Evolutionary conservation across 148 eudicot species (phyloP).

Genomic region (Beta vulgaris): DNA sequence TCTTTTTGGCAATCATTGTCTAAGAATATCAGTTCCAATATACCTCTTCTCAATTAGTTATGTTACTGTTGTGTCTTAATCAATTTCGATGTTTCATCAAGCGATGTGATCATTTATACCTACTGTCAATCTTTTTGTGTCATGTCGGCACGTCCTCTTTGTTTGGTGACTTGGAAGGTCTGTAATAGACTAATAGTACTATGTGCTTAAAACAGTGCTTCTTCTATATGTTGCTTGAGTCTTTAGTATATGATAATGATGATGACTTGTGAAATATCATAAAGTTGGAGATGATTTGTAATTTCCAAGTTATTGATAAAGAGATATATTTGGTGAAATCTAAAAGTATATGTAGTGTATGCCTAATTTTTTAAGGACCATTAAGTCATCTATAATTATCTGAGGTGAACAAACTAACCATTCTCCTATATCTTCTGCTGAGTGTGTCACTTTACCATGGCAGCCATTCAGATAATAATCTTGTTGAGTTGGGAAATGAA

Average conservation of each 20-base stretch:
- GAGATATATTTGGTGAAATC: background rate
- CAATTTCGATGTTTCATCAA: background rate
- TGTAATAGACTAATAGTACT: background rate
- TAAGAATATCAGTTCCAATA: too few species aligned
- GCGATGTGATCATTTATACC: background rate
- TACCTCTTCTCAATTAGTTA: background rate
- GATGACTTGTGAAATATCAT: background rate
- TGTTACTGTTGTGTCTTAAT: background rate
- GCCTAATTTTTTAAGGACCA: background rate
- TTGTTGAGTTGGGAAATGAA: slow-evolving; percentile 72
- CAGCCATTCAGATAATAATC: slow-evolving; percentile 90
- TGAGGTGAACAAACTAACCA: background rate
- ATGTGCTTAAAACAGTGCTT: background rate
- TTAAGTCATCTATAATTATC: background rate
- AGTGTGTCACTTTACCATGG: slow-evolving; percentile 26
- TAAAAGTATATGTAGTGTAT: background rate
- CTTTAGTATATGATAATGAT: too few species aligned
- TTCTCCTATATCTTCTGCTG: slow-evolving; percentile 12
- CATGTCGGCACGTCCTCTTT: background rate
- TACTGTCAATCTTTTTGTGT: background rate
- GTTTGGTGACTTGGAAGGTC: background rate
- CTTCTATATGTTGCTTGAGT: background rate
- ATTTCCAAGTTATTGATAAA: background rate
- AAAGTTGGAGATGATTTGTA: background rate
- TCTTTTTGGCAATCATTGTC: too few species aligned